Conservation (phyloP, 1,139 yeast genomes). For the Saccharomyces pastorianus region DNA sequence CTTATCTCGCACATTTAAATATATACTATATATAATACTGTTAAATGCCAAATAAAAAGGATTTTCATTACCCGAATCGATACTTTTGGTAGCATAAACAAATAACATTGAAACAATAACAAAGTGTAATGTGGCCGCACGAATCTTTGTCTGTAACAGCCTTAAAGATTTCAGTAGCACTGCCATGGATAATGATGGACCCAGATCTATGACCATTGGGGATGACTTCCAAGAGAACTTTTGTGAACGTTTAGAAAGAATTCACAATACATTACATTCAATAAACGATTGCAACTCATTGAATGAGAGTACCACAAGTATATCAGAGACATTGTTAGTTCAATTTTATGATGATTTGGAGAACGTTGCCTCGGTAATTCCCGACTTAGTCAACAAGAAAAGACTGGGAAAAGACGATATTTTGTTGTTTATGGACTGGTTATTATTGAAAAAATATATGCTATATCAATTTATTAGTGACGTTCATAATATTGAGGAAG, state of each 20-base stretch:
- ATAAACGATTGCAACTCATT: neutral
- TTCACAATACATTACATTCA: neutral
- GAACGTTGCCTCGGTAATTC: neutral
- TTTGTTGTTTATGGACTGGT: neutral
- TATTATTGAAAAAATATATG: constrained; percentile 16
- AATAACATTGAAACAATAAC: neutral
- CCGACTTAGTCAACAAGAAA: neutral
- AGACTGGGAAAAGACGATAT: neutral
- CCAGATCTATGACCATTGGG: neutral
- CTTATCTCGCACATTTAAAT: neutral
- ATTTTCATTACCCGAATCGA: neutral
- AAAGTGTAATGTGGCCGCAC: neutral
- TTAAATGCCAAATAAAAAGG: neutral
- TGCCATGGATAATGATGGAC: neutral
- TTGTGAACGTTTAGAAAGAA: neutral
- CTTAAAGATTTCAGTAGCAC: neutral
- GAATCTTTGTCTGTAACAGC: neutral
- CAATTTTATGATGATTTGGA: neutral
- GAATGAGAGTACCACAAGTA: neutral
- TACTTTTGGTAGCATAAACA: neutral
- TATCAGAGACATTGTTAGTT: neutral
- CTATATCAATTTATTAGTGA: constrained; percentile 36
- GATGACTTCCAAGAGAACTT: neutral
- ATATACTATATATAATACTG: neutral
- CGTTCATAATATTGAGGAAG: constrained; percentile 41